Base-by-base conservation (phyloP, 148 eudicot genomes). In the Fallopia convolvulus region DNA sequence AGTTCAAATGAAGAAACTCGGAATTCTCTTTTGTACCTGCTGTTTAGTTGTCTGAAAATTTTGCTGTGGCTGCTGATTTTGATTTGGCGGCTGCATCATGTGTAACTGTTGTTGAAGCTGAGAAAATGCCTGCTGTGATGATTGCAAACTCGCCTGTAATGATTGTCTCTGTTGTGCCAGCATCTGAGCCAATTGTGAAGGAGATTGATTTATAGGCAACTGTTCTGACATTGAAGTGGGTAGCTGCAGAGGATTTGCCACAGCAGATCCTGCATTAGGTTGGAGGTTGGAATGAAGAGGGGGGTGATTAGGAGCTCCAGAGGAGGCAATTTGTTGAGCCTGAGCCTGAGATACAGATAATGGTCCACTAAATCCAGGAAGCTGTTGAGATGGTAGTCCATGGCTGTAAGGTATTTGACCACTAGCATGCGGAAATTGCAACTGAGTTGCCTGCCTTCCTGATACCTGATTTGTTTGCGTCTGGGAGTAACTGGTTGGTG, bases 31-130 rank as follows among this genome's bases (percentile, higher is more conserved):
- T 68, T 9, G 32, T 80, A 90, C 97, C 93, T 89, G 90, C 93
- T 89, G 90, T 81, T 84, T 86, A 66, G 86, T 52, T 80, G 87
- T 84, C 78, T 89, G 89, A 77, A 83, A 81, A 77, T 82, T 79
- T 77, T 90, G 96, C 78, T 85, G 97, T 39, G 76, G 33, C 50
- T 80, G 74, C 77, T 83, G 74, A 79, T 77, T 89, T 49, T 87
- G 97, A 79, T 77, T 84, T 61, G 96, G 77, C 50, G 99, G 97
- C 77, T 92, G 99, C 87, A 91, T 91, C 85, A 86, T 82, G 82
- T 92, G 97, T 75, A 88, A 76, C 77, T 95, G 97, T 72, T 92
- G 99, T 72, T 91, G 99, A 82, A 95, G 92, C 81, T 95, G 97
- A 74, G 92, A 86, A 65, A 92, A 81, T 48, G 94, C 86, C 81